Evolutionary conservation across 2,329 filamentous ascomycete genomes (phyloP).

Genomic region (Botryosphaeria dothidea): DNA sequence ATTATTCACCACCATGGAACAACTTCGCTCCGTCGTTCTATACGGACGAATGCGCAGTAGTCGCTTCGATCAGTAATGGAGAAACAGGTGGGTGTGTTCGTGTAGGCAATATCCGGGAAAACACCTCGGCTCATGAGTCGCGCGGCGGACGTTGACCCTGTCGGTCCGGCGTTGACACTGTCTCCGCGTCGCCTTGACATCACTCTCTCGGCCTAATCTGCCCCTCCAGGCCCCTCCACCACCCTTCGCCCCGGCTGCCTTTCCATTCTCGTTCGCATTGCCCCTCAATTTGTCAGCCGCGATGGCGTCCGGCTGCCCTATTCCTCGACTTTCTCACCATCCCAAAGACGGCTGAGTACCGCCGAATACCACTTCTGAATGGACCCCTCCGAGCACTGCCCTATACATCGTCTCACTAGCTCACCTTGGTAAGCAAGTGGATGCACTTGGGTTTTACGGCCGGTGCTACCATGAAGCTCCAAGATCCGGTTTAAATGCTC

Average conservation of each 20-base stretch:
- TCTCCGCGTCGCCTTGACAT: neutral
- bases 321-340: too few species aligned
- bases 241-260: neutral
- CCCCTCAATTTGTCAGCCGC: neutral
- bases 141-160: neutral
- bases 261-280: neutral
- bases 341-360: neutral
- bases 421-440: neutral
- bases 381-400: neutral
- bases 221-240: neutral
- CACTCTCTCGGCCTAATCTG: neutral
- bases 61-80: neutral
- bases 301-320: neutral
- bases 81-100: neutral
- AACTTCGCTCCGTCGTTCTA: too few species aligned
- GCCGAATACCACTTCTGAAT: neutral
- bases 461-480: neutral
- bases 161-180: neutral
- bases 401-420: neutral
- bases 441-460: neutral
- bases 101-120: neutral
- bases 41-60: neutral
- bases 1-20: neutral
- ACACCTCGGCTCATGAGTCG: conserved; percentile 5
- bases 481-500: neutral